phyloP scores from a whole-genome alignment of 73 alveolate species.

The Diophrys sp. region DNA sequence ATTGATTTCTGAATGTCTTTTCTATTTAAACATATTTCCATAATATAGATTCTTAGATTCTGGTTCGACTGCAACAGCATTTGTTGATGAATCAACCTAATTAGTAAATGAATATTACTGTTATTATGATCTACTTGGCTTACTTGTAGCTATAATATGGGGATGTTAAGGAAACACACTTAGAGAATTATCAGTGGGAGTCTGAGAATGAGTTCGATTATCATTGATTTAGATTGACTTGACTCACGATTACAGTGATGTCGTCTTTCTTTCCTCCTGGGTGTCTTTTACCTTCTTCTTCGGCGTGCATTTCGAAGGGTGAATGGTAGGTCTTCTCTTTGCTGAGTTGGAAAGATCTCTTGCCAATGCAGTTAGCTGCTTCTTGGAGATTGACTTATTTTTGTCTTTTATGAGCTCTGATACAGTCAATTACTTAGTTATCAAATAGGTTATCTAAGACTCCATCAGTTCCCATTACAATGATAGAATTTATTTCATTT shows the following conservation, averaged over 20 bases:
- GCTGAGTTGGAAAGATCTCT: neutral
- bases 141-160: too few species aligned
- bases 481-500: slow-evolving; percentile 8
- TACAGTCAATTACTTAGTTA: neutral
- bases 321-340: neutral
- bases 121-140: too few species aligned
- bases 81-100: too few species aligned
- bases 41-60: too few species aligned
- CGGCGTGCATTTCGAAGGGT: neutral
- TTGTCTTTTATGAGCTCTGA: neutral
- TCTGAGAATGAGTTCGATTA: too few species aligned
- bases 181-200: too few species aligned
- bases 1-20: too few species aligned
- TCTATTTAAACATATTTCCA: too few species aligned
- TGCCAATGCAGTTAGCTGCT: neutral
- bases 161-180: too few species aligned
- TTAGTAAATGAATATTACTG: too few species aligned
- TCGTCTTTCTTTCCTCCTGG: slow-evolving; percentile 77
- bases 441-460: slow-evolving; percentile 46
- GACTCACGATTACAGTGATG: slow-evolving; percentile 67
- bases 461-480: slow-evolving; percentile 53
- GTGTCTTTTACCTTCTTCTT: neutral
- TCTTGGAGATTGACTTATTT: neutral
- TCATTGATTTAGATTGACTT: slow-evolving; percentile 28
- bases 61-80: too few species aligned